Evolutionary conservation across 2,329 filamentous ascomycete species (phyloP), one percentile per base, ranked within the genome.

Genomic region (Ploettnerulaceae sp.): DNA sequence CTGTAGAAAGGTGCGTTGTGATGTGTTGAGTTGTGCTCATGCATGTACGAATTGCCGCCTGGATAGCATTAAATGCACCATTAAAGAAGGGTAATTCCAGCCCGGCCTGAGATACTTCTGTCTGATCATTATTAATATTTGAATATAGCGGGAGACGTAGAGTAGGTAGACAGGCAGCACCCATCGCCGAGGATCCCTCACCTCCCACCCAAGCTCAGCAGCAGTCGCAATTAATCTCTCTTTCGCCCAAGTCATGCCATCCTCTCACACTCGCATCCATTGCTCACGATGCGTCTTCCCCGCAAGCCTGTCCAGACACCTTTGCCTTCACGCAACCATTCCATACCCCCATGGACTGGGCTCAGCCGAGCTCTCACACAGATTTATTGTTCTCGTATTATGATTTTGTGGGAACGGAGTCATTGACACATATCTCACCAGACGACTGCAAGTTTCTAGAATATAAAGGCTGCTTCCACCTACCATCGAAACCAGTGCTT

Each of bases 401-500:
- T 15, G 38, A 39, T 17, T 46, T 45, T 14, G 21, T 48, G 3
- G 40, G 48, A 20, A 25, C 39, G n/a, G 44, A 51, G 15, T 14
- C 44, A 1, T 31, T 51, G 11, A 47, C 48, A 6, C 45, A 48
- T 25, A 49, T 48, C 14, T 15, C 49, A 2, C 41, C 46, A 11
- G 49, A 48, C 17, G 46, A 52, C 24, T 46, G 46, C 41, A 52
- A 46, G 14, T 48, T 49, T 21, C 15, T 52, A 6, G 46, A 52
- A 18, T 28, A 42, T 17, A 43, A 49, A 36, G 50, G 50, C 4
- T 52, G 50, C 11, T 52, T 52, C n/a, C 46, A 49, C 74, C 55
- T 72, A 68, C 31, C 71, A 72, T 52, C 65, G 69, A 47, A 72
- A 71, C 3, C 63, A 67, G 24, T 73, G 72, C 6, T 76, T 70